phyloP scores from a whole-genome alignment of 257 asterid genomes.

The Nicotiana otophora region DNA sequence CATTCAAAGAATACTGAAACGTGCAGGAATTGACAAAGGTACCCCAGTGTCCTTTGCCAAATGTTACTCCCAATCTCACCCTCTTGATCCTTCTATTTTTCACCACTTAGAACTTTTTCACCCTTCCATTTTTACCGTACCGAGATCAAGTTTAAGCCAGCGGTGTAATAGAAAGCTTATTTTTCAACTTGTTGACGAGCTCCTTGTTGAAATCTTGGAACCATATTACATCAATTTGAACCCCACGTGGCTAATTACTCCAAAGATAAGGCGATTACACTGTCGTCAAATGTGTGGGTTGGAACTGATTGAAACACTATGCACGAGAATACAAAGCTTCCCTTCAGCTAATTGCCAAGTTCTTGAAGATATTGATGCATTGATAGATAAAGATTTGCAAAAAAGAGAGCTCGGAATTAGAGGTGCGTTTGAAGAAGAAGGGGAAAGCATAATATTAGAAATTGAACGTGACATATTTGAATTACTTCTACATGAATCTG shows the following conservation, averaged over 20 bases:
- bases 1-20: slow-evolving; percentile 56
- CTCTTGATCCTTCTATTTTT: slow-evolving; percentile 77
- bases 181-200: slow-evolving; percentile 65
- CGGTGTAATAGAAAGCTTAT: slow-evolving; percentile 58
- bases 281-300: not conserved
- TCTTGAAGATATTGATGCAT: slow-evolving; percentile 61
- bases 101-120: slow-evolving; percentile 71
- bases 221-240: slow-evolving; percentile 8
- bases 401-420: not conserved
- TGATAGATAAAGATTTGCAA: slow-evolving; percentile 43
- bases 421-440: slow-evolving; percentile 31
- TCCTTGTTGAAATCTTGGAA: slow-evolving; percentile 40
- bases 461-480: slow-evolving; percentile 60
- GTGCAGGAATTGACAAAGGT: slow-evolving; percentile 37
- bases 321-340: slow-evolving; percentile 31
- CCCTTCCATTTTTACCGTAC: slow-evolving; percentile 18
- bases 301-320: slow-evolving; percentile 30
- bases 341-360: slow-evolving; percentile 57
- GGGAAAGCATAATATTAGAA: slow-evolving; percentile 43
- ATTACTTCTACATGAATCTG: slow-evolving; percentile 41
- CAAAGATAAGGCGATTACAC: slow-evolving; percentile 7
- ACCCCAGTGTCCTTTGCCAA: slow-evolving; percentile 38
- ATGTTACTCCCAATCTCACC: slow-evolving; percentile 52
- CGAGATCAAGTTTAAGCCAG: slow-evolving; percentile 17
- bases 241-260: not conserved